Evolutionary conservation across 2,329 filamentous ascomycete species (phyloP).

Genomic region (Arthrobotrys megalospora): DNA sequence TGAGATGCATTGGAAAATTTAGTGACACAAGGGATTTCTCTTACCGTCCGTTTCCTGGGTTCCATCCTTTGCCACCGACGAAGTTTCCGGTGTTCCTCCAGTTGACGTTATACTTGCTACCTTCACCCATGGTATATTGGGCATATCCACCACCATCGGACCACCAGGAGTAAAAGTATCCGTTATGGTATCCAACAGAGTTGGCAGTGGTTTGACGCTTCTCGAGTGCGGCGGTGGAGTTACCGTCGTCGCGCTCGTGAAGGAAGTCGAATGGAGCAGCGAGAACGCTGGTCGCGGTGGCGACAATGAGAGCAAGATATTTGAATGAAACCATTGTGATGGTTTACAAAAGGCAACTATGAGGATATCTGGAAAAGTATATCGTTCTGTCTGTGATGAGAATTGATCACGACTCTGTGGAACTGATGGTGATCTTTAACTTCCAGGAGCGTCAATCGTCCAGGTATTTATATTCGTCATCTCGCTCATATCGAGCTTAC

Average conservation of each 20-base stretch:
- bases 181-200: slow-evolving; percentile 72
- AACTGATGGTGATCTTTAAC: neutral
- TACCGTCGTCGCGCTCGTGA: slow-evolving; percentile 51
- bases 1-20: neutral
- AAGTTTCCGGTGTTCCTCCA: slow-evolving; percentile 71
- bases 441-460: neutral
- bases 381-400: neutral
- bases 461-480: slow-evolving; percentile 18
- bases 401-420: neutral
- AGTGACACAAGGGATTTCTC: neutral
- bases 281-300: slow-evolving; percentile 67
- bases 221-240: slow-evolving; percentile 60
- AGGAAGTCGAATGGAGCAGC: slow-evolving; percentile 67
- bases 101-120: slow-evolving; percentile 70
- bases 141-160: slow-evolving; percentile 71
- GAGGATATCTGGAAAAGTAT: neutral
- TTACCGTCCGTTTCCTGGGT: slow-evolving; percentile 67
- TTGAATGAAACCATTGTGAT: slow-evolving; percentile 43
- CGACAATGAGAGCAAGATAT: slow-evolving; percentile 28
- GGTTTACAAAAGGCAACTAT: neutral
- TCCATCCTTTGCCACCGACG: slow-evolving; percentile 73
- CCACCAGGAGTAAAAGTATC: slow-evolving; percentile 76
- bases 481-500: neutral
- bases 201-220: slow-evolving; percentile 68
- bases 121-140: slow-evolving; percentile 72